Evolutionary conservation across 2,329 filamentous ascomycete species (phyloP).

Genomic region (Pestalotiopsis sp.): DNA sequence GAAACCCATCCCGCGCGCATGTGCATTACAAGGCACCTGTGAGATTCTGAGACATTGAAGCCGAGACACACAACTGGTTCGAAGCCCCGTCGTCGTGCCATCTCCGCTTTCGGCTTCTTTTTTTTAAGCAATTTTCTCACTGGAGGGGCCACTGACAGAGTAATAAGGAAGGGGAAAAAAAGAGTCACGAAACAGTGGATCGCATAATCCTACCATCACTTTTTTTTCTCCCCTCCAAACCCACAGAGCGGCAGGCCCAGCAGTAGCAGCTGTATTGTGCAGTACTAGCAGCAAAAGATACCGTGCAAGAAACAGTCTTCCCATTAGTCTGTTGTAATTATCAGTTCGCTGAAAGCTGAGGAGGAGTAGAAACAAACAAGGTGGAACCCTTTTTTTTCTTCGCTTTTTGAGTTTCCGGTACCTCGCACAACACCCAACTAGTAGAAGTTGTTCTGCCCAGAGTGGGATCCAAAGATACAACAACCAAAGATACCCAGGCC

Average conservation of each 20-base stretch:
- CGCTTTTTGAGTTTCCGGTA: neutral
- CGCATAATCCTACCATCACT: neutral
- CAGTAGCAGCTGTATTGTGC: neutral
- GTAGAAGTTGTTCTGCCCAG: neutral
- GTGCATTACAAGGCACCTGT: neutral
- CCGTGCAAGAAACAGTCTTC: neutral
- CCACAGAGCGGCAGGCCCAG: neutral
- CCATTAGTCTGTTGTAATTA: neutral
- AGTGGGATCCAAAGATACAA: neutral
- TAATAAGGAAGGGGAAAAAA: neutral
- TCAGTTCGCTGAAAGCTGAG: neutral
- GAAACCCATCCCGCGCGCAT: neutral
- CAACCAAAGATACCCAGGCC: neutral
- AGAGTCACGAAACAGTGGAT: neutral
- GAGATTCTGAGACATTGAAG: conserved; percentile 9
- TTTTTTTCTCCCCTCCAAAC: neutral
- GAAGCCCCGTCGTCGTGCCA: conserved; percentile 9
- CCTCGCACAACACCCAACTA: neutral
- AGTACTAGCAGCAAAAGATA: neutral
- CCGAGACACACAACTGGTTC: conserved; percentile 10
- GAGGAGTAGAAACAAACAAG: neutral
- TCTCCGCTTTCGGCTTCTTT: conserved; percentile 14
- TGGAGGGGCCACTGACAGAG: neutral
- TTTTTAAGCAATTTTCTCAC: neutral
- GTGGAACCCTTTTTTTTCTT: neutral